phyloP scores from a whole-genome alignment of 1,139 yeast genomes.

The Debaryomycetaceae sp. region DNA sequence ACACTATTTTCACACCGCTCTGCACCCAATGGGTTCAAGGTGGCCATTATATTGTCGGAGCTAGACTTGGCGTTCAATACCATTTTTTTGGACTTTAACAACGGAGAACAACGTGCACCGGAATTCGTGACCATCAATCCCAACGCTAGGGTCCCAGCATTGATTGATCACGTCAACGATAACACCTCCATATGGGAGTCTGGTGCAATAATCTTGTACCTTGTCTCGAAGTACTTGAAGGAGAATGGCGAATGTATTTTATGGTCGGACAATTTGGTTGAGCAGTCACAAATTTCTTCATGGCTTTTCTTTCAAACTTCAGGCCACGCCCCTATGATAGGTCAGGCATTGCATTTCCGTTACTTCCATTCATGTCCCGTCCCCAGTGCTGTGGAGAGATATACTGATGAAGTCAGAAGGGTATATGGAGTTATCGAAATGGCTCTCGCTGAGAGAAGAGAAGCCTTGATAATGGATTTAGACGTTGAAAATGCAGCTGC shows the following conservation, averaged over 20 bases:
- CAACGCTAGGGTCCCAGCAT: constrained; percentile 91
- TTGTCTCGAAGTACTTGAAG: constrained; percentile 63
- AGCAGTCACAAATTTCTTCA: constrained; percentile 81
- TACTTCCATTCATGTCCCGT: constrained; percentile 87
- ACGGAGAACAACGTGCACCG: constrained; percentile 90
- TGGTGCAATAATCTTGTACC: constrained; percentile 82
- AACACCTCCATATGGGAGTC: constrained; percentile 90
- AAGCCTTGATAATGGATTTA: constrained; percentile 83
- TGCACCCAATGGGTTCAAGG: constrained; percentile 96
- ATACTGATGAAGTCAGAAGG: constrained; percentile 88
- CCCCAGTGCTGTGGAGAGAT: constrained; percentile 86
- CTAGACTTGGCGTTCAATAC: constrained; percentile 77
- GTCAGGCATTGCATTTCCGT: constrained; percentile 92
- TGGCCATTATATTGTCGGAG: constrained; percentile 86
- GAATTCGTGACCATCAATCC: constrained; percentile 91
- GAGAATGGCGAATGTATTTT: constrained; percentile 72
- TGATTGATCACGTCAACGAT: constrained; percentile 80
- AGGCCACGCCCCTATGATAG: constrained; percentile 98
- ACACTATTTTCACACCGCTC: constrained; percentile 87
- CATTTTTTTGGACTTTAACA: constrained; percentile 80
- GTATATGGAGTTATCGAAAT: constrained; percentile 93
- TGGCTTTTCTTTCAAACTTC: constrained; percentile 96
- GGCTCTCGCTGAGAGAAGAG: constrained; percentile 92
- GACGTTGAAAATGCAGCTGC: constrained; percentile 89
- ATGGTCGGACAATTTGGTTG: constrained; percentile 77